Percentiles rank a stretch among this genome's conserved stretches.
phyloP scores from a whole-genome alignment of 495 filamentous ascomycete genomes.

The Lasiosphaeria miniovina region DNA sequence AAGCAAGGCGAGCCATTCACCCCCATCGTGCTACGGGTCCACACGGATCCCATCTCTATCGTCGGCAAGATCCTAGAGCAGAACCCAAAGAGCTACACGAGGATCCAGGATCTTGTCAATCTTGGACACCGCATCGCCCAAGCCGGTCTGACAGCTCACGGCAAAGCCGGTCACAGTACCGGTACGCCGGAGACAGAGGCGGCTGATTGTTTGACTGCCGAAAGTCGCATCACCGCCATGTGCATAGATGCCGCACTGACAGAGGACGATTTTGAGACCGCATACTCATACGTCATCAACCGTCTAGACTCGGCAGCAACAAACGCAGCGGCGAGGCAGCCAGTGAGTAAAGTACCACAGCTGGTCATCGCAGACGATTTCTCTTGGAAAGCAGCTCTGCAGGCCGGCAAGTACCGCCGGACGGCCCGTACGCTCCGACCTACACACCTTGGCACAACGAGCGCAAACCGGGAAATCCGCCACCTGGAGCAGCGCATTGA shows the following conservation, averaged over 20 bases:
- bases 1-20: slow-evolving; percentile 91
- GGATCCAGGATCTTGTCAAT: slow-evolving; percentile 76
- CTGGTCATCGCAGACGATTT: slow-evolving; percentile 61
- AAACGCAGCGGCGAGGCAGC: too few relatives aligned
- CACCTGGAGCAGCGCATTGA: slow-evolving; percentile 84
- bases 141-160: slow-evolving; percentile 55
- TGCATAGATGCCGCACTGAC: slow-evolving; percentile 82
- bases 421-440: slow-evolving; percentile 42
- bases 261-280: slow-evolving; percentile 93
- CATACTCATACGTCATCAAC: slow-evolving; percentile 90
- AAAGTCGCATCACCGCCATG: slow-evolving; percentile 77
- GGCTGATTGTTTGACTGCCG: slow-evolving; percentile 36
- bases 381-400: slow-evolving; percentile 89
- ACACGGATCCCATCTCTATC: slow-evolving; percentile 78
- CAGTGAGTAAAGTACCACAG: too few relatives aligned
- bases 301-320: slow-evolving; percentile 32
- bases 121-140: slow-evolving; percentile 74
- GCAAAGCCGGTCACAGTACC: slow-evolving; percentile 20
- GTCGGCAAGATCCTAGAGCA: slow-evolving; percentile 84
- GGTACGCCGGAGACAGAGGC: slow-evolving; percentile 28
- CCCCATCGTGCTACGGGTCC: slow-evolving; percentile 84
- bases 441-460: slow-evolving; percentile 52
- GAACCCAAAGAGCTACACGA: slow-evolving; percentile 80
- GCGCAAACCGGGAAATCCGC: slow-evolving; percentile 55
- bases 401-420: slow-evolving; percentile 76